Evolutionary conservation across 768 basidiomycete genomes (phyloP).

Genomic region (Candolleomyces aberdarensis): DNA sequence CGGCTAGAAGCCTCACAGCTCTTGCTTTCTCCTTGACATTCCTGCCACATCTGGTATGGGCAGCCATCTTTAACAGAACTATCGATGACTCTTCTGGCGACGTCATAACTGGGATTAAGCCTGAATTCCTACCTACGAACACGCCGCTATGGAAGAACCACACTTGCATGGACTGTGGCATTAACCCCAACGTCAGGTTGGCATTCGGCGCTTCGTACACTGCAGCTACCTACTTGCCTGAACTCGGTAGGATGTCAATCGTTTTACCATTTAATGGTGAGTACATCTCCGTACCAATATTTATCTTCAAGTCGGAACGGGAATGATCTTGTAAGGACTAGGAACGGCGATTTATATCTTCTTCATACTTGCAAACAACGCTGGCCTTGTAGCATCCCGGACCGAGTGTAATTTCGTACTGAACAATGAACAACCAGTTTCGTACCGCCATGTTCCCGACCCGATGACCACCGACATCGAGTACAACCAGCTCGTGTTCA

Average conservation of each 20-base stretch:
- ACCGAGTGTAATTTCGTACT: conserved; percentile 23
- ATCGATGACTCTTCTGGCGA: conserved; percentile 35
- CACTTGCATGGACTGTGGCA: conserved; percentile 18
- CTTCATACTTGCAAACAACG: conserved; percentile 34
- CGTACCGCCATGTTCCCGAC: conserved; percentile 16
- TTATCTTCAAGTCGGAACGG: not conserved
- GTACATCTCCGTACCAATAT: not conserved
- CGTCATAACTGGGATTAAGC: conserved; percentile 19
- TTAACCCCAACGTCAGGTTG: conserved; percentile 16
- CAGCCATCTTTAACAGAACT: conserved; percentile 24
- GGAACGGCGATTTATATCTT: conserved; percentile 38
- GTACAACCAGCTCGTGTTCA: conserved; percentile 18
- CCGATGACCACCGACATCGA: conserved; percentile 4
- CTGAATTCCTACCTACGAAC: conserved; percentile 21
- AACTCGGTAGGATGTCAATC: conserved; percentile 17
- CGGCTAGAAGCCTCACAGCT: too few species aligned
- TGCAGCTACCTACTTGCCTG: conserved; percentile 28
- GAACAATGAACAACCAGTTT: conserved; percentile 10
- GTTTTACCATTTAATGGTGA: conserved; percentile 25
- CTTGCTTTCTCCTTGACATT: too few species aligned
- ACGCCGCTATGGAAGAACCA: conserved; percentile 20
- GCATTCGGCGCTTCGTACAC: conserved; percentile 26
- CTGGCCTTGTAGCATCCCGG: conserved; percentile 14
- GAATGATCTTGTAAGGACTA: conserved; percentile 2
- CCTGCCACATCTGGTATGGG: not conserved